Evolutionary conservation across 352 stramenopile genomes (phyloP).

Genomic region (Phytophthora rubi): DNA sequence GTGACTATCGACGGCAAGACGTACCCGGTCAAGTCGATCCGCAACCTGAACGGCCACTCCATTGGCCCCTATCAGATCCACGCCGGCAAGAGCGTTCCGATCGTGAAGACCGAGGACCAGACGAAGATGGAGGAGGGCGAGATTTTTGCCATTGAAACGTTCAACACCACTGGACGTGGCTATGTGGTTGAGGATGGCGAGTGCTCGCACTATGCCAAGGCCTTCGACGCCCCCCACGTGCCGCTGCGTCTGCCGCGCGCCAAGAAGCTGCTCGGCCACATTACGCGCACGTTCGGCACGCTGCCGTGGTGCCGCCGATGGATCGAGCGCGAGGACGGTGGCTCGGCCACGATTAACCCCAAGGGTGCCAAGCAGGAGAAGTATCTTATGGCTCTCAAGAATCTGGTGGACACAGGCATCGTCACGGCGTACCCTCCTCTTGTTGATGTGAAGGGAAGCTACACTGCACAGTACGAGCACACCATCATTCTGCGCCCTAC

Average conservation of each 20-base stretch:
- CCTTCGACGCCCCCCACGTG: slow-evolving; percentile 95
- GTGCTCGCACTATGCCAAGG: slow-evolving; percentile 99
- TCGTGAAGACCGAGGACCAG: slow-evolving; percentile 93
- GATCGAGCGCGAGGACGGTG: slow-evolving; percentile 97
- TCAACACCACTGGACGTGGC: slow-evolving; percentile 89
- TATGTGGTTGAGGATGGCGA: slow-evolving; percentile 95
- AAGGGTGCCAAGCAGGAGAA: slow-evolving; percentile 97
- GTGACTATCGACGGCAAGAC: slow-evolving; percentile 96
- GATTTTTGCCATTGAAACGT: slow-evolving; percentile 98
- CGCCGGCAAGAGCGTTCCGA: slow-evolving; percentile 97
- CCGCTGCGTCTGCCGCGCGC: slow-evolving; percentile 90
- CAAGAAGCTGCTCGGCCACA: slow-evolving; percentile 97
- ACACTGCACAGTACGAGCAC: slow-evolving; percentile 99
- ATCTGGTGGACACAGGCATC: slow-evolving; percentile 97
- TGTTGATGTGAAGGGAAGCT: slow-evolving; percentile 95
- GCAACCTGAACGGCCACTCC: slow-evolving; percentile 99
- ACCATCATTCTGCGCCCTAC: slow-evolving; percentile 97
- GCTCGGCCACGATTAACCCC: slow-evolving; percentile 92
- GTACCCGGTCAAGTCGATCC: slow-evolving; percentile 95
- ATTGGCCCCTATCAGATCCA: slow-evolving; percentile 98
- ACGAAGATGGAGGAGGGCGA: slow-evolving; percentile 98
- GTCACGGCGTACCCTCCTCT: slow-evolving; percentile 96
- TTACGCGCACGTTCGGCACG: slow-evolving; percentile 99
- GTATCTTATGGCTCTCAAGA: slow-evolving; percentile 98
- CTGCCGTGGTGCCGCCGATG: slow-evolving; percentile 98